phyloP scores from a whole-genome alignment of 805 yeast genomes.

The Wickerhamomyces rabaulensis region DNA sequence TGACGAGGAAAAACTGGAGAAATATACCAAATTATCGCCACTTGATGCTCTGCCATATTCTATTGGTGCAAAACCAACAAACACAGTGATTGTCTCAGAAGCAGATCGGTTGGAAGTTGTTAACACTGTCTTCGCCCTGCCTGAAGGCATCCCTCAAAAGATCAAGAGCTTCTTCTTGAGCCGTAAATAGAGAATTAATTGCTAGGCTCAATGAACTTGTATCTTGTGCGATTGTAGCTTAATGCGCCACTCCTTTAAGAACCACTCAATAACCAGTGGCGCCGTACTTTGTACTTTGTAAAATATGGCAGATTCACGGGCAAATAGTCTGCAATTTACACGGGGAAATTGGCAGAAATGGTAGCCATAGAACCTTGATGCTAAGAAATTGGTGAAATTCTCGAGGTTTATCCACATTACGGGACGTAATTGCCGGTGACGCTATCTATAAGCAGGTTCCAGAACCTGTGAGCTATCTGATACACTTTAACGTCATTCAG shows the following conservation, averaged over 20 bases:
- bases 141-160: slow-evolving; percentile 35
- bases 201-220: too few species aligned
- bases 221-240: too few species aligned
- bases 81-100: slow-evolving; percentile 13
- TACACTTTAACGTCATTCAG: not conserved
- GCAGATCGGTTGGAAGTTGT: slow-evolving; percentile 26
- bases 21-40: not conserved
- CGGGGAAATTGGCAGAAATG: not conserved
- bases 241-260: too few species aligned
- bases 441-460: not conserved
- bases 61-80: slow-evolving; percentile 6
- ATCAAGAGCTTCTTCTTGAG: slow-evolving; percentile 15
- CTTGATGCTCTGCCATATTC: slow-evolving; percentile 9
- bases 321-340: too few species aligned
- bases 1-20: not conserved
- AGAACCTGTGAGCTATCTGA: too few species aligned
- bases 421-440: not conserved
- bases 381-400: not conserved
- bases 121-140: slow-evolving; percentile 59
- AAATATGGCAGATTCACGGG: not conserved
- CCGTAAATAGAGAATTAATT: not conserved
- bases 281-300: too few species aligned
- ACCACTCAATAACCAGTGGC: too few species aligned
- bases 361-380: too few species aligned
- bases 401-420: not conserved